Base-by-base conservation (phyloP, 768 basidiomycete species). In the Pholiota molesta region DNA sequence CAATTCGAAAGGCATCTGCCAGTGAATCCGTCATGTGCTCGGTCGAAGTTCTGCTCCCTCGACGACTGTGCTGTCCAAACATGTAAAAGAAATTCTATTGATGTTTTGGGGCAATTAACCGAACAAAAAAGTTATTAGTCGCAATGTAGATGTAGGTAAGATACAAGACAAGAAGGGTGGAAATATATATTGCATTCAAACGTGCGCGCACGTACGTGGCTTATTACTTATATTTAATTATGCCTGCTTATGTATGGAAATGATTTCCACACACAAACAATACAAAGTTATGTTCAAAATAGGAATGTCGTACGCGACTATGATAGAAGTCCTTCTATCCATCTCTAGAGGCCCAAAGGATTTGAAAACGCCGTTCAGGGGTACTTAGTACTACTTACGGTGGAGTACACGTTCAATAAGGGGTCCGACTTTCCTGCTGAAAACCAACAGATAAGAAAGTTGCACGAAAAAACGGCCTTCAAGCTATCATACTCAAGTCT, bases 261-360 rank as follows among this genome's bases (percentile, higher is more conserved):
- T 37, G 5, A 28, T 39, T 29, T 47, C 49, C 56, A 7, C 42
- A 35, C 29, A 44, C 11, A 47, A 47, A 28, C 31, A 16, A 14
- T 21, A 17, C 6, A 42, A 23, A 45, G 7, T 45, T 29, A 57
- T n/a, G 31, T 45, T 57, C 40, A 26, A 29, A 57, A 19, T 28
- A 33, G 42, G 42, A n/a, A 44, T 23, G 45, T 45, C n/a, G 26
- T 19, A 57, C 45, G 28, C 45, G 56, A 44, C 26, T 47, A 47
- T 45, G 56, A 56, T 31, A 40, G 56, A 57, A 57, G 56, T 26
- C 56, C 56, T 57, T 57, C 28, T 17, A 19, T 49, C 17, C 29
- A 21, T 5, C 42, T 44, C n/a, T 5, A 44, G 42, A 40, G 39
- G 39, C 14, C 39, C n/a, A 40, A 11, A 44, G n/a, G 42, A 44